Evolutionary conservation across 2,329 filamentous ascomycete genomes (phyloP).

Genomic region (Xylariaceae sp.): DNA sequence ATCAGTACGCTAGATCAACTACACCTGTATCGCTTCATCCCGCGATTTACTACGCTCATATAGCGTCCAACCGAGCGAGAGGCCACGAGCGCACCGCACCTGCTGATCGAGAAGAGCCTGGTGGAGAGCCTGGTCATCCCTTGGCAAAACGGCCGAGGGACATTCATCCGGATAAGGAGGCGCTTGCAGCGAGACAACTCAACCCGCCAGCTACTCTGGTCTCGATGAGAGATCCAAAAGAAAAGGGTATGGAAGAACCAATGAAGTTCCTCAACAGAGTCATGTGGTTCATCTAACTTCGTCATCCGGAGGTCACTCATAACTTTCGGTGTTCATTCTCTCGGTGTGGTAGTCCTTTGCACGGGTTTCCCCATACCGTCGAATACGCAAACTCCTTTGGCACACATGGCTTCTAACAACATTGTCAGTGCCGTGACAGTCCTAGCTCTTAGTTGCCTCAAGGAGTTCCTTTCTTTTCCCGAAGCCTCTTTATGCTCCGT

Average conservation of each 20-base stretch:
- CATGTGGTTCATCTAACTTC: constrained; percentile 42
- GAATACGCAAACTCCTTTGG: too few species aligned
- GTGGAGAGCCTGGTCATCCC: constrained; percentile 37
- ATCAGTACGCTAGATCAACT: constrained; percentile 86
- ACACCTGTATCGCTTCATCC: constrained; percentile 87
- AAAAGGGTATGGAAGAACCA: constrained; percentile 2
- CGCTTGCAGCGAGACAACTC: not conserved
- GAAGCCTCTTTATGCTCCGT: too few species aligned
- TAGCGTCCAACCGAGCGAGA: constrained; percentile 75
- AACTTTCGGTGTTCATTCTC: not conserved
- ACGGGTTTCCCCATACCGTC: too few species aligned
- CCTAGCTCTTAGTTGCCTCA: too few species aligned
- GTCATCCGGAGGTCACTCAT: not conserved
- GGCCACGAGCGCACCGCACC: constrained; percentile 57
- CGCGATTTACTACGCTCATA: constrained; percentile 91
- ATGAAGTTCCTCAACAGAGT: constrained; percentile 32
- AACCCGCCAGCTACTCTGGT: constrained; percentile 26
- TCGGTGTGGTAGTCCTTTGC: too few species aligned
- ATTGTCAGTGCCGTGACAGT: too few species aligned
- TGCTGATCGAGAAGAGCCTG: constrained; percentile 40
- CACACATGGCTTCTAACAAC: too few species aligned
- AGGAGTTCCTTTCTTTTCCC: too few species aligned
- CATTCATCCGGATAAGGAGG: constrained; percentile 12
- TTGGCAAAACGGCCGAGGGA: constrained; percentile 26
- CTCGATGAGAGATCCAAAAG: constrained; percentile 22